phyloP scores from a whole-genome alignment of 1,284 basidiomycete genomes.

The Irpex rosettiformis region DNA sequence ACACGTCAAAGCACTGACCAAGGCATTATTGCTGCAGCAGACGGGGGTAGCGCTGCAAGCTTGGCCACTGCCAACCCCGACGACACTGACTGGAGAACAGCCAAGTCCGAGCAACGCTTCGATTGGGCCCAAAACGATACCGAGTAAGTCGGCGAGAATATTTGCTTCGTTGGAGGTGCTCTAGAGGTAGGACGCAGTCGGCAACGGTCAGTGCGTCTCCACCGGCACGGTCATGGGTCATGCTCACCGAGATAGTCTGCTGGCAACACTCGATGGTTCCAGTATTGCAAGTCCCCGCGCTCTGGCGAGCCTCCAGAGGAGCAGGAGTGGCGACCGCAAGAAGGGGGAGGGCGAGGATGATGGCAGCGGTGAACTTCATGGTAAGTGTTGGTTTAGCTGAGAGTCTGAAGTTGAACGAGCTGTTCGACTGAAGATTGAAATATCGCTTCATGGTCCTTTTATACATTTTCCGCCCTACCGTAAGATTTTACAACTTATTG shows the following conservation, averaged over 20 bases:
- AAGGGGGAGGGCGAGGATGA: conserved; percentile 9
- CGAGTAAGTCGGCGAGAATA: not conserved
- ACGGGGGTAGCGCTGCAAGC: not conserved
- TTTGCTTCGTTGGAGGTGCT: not conserved
- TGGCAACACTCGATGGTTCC: not conserved
- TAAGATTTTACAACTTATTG: not conserved
- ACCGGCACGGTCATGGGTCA: not conserved
- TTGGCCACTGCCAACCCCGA: not conserved
- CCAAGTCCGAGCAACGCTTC: not conserved
- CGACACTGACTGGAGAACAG: not conserved
- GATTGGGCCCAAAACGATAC: not conserved
- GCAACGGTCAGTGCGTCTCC: not conserved
- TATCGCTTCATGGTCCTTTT: not conserved
- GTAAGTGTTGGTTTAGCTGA: not conserved
- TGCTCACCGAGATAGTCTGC: not conserved
- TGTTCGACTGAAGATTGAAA: conserved; percentile 3
- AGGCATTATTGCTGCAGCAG: not conserved
- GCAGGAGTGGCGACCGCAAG: conserved; percentile 10
- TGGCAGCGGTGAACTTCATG: conserved; percentile 9
- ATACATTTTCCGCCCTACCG: not conserved
- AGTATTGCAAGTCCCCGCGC: conserved; percentile 1
- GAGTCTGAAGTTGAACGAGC: not conserved
- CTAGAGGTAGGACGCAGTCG: not conserved
- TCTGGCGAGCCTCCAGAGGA: not conserved
- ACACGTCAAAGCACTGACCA: not conserved